Percentiles rank a stretch among this genome's conserved stretches.
phyloP scores from a whole-genome alignment of 768 basidiomycete genomes.

The Leccinum sublutescens region DNA sequence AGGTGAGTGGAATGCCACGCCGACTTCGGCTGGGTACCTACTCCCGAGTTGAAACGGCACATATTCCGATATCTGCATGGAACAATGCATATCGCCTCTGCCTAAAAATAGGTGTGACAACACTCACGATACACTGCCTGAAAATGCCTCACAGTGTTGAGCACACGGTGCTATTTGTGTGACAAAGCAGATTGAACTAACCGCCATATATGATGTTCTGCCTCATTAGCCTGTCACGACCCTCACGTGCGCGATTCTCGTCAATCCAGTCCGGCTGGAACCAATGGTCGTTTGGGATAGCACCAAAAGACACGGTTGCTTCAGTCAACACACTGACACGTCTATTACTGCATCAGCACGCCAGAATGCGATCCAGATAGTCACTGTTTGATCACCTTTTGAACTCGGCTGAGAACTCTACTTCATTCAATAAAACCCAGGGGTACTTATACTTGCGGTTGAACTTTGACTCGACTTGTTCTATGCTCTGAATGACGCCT shows the following conservation, averaged over 20 bases:
- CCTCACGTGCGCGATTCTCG: constrained; percentile 54
- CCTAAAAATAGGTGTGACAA: background rate
- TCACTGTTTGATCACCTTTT: constrained; percentile 34
- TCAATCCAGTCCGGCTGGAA: constrained; percentile 73
- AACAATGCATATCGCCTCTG: background rate
- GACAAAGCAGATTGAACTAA: constrained; percentile 22
- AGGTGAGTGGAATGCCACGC: constrained; percentile 5
- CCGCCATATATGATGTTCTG: constrained; percentile 52
- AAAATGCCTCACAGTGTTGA: constrained; percentile 6
- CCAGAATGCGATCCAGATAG: background rate
- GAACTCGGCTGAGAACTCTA: constrained; percentile 53
- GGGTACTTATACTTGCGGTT: constrained; percentile 59
- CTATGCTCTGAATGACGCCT: constrained; percentile 47
- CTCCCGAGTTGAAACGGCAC: constrained; percentile 75
- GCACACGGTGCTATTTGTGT: background rate
- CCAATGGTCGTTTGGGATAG: constrained; percentile 64
- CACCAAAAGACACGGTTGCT: constrained; percentile 49
- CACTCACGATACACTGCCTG: constrained; percentile 46
- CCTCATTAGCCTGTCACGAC: constrained; percentile 49
- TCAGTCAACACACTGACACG: constrained; percentile 38
- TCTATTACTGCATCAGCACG: constrained; percentile 25
- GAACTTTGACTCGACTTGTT: constrained; percentile 56
- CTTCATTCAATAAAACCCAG: constrained; percentile 65
- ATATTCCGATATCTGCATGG: constrained; percentile 60
- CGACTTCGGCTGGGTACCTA: constrained; percentile 27